These are phyloP conservation scores for Lentinula sp. DNA, from an alignment of 768 basidiomycete genomes.

Conservation along the genomic window DNA sequence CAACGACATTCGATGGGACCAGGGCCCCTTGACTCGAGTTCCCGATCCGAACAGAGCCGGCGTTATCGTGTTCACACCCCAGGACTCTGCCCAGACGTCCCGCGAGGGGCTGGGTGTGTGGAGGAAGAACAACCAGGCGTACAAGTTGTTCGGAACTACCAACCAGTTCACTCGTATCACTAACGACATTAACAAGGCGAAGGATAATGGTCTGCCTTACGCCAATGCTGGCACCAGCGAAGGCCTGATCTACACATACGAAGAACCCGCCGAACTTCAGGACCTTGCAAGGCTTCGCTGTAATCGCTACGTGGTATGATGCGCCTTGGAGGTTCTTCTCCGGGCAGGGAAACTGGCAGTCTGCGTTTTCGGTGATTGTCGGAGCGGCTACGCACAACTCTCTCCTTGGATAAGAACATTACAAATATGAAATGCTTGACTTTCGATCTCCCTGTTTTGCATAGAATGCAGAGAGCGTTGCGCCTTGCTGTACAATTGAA, in stretches of 20 bases:
- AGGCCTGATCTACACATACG: conserved; percentile 1
- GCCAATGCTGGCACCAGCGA: background rate
- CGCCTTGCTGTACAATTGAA: background rate
- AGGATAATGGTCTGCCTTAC: background rate
- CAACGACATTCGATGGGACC: background rate
- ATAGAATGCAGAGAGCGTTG: background rate
- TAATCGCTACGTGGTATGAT: conserved; percentile 3
- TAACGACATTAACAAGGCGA: background rate
- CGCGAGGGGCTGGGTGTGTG: conserved; percentile 1
- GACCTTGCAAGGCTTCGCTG: background rate
- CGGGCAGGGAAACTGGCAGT: background rate
- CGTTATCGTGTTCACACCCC: background rate
- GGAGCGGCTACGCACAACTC: background rate
- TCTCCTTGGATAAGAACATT: background rate
- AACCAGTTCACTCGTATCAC: background rate
- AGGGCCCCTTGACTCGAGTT: background rate
- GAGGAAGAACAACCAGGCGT: background rate
- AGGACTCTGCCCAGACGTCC: background rate
- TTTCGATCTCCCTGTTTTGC: background rate
- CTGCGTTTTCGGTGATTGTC: background rate
- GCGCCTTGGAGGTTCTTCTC: background rate
- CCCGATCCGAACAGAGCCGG: background rate
- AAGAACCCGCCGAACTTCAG: background rate
- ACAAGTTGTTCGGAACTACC: background rate
- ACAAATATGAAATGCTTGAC: no score